A percentile compares a stretch with the other conserved stretches of the same genome.
Evolutionary conservation across 129 eudicot genomes (phyloP).

Genomic region (Flaveria bidentis): DNA sequence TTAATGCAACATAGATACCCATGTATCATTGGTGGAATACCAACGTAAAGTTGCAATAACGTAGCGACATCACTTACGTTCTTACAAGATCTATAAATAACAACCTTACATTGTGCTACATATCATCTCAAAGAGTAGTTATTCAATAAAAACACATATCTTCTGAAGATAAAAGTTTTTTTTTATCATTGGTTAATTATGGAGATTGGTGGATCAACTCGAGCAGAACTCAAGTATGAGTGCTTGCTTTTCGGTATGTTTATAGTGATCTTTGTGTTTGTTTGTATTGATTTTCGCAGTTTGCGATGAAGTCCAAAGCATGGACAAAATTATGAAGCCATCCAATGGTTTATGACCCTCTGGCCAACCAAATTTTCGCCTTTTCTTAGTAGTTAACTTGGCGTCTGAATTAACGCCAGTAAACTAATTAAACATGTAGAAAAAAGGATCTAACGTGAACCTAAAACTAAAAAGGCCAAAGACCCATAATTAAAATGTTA

Average conservation of each 20-base stretch:
- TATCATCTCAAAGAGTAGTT: not conserved
- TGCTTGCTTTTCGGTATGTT: conserved; percentile 81
- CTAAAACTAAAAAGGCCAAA: not conserved
- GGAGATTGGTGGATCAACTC: conserved; percentile 50
- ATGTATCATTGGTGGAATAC: conserved; percentile 30
- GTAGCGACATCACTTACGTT: conserved; percentile 15
- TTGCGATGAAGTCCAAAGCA: not conserved
- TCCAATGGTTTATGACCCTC: too few relatives aligned
- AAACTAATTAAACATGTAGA: too few relatives aligned
- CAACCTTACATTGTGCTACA: conserved; percentile 20
- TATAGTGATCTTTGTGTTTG: not conserved
- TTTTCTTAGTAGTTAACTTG: too few relatives aligned
- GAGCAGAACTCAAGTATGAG: conserved; percentile 46
- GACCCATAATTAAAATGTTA: too few relatives aligned
- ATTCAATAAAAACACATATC: not conserved
- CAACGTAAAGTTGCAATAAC: conserved; percentile 34
- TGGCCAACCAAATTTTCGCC: too few relatives aligned
- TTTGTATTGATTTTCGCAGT: not conserved
- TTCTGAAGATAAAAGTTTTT: not conserved
- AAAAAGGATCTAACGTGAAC: not conserved
- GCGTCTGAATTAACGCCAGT: too few relatives aligned
- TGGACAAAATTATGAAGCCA: too few relatives aligned
- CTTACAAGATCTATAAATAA: conserved; percentile 24
- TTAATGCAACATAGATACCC: conserved; percentile 26
- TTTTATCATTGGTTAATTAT: conserved; percentile 28